Evolutionary conservation across 129 eudicot species (phyloP).

Genomic region (Silybum marianum): DNA sequence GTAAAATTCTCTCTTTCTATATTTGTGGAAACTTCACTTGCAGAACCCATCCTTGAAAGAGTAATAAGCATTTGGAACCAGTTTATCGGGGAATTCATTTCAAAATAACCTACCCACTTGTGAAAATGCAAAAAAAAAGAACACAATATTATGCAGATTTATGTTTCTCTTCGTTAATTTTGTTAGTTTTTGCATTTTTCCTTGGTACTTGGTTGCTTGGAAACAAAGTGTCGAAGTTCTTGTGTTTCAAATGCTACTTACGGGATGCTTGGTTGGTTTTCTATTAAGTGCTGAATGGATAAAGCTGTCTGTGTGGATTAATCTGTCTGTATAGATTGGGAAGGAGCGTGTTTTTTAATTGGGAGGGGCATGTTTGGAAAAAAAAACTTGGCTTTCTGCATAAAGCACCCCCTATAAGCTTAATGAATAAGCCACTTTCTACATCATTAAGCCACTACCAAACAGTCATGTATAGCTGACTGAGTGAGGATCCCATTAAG

Average conservation of each 20-base stretch:
- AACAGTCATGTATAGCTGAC: no score
- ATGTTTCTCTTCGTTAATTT: background rate
- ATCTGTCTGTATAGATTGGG: no score
- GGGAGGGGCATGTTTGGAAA: no score
- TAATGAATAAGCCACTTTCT: no score
- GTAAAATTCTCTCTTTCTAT: constrained; percentile 42
- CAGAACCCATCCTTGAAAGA: constrained; percentile 4
- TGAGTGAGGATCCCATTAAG: no score
- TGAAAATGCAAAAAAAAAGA: constrained; percentile 6
- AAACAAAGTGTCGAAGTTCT: background rate
- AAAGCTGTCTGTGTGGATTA: no score
- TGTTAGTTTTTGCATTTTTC: background rate
- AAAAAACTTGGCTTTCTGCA: no score
- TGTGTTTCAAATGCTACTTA: constrained; percentile 2
- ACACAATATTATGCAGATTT: background rate
- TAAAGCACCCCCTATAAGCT: no score
- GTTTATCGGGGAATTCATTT: background rate
- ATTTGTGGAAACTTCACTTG: constrained; percentile 4
- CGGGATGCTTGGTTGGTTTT: no score
- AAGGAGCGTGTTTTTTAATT: no score
- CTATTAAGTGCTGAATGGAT: no score
- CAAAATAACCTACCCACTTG: background rate
- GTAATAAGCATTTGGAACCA: constrained; percentile 5
- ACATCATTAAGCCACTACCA: no score
- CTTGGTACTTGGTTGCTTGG: background rate